Percentiles rank a stretch among this genome's conserved stretches.
Conservation (phyloP, 2,329 filamentous ascomycete genomes). For the Neoscytalidium dimidiatum region DNA sequence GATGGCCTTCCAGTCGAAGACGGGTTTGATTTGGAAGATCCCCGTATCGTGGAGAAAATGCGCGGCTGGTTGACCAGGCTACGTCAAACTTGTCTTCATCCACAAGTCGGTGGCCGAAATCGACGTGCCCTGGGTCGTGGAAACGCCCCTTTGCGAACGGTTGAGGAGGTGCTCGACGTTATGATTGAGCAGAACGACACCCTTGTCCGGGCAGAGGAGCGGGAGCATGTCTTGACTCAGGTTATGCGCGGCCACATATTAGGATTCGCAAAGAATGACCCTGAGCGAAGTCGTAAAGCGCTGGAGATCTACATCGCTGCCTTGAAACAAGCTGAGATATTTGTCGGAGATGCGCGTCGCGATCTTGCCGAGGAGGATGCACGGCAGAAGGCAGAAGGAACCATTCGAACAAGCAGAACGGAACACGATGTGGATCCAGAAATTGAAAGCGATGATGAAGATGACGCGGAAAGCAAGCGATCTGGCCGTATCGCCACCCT, state of each 20-base stretch:
- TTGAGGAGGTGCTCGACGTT: conserved; percentile 80
- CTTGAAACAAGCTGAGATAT: conserved; percentile 39
- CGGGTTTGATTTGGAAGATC: conserved; percentile 66
- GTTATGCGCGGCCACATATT: conserved; percentile 75
- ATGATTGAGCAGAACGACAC: conserved; percentile 88
- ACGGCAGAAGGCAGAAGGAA: conserved; percentile 33
- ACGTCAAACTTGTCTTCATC: conserved; percentile 82
- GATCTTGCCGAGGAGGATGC: conserved; percentile 58
- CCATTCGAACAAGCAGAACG: conserved; percentile 32
- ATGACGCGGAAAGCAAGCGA: conserved; percentile 39
- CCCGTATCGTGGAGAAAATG: conserved; percentile 64
- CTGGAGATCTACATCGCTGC: conserved; percentile 67
- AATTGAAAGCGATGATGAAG: conserved; percentile 36
- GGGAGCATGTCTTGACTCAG: conserved; percentile 63
- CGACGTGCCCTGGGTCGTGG: conserved; percentile 62
- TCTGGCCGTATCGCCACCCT: conserved; percentile 56
- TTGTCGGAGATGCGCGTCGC: conserved; percentile 65
- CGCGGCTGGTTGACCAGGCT: conserved; percentile 74
- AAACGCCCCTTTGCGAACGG: conserved; percentile 72
- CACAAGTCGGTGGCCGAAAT: conserved; percentile 72
- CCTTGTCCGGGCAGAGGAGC: conserved; percentile 67
- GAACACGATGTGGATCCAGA: conserved; percentile 14
- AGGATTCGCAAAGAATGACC: conserved; percentile 68
- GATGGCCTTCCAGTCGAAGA: conserved; percentile 63
- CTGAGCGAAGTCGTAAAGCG: conserved; percentile 60